These are phyloP conservation scores for Phytophthora parvispora DNA, from an alignment of 352 stramenopile species.

Conservation along the genomic window DNA sequence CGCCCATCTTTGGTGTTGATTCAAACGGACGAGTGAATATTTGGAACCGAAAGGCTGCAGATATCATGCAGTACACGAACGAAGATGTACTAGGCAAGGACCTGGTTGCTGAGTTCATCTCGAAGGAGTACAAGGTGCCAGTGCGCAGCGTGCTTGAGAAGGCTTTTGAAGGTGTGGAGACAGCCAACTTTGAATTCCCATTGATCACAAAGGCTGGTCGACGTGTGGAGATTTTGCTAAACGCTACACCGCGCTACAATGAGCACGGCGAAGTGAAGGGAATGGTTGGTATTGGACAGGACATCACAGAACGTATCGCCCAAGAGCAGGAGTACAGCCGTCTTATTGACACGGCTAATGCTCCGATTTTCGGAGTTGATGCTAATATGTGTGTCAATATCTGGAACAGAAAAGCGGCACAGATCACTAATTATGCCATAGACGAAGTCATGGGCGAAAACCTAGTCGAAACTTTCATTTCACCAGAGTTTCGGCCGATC, in stretches of 20 bases:
- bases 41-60: constrained; percentile 88
- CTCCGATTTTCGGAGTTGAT: constrained; percentile 76
- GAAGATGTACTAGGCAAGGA: constrained; percentile 85
- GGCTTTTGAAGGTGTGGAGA: constrained; percentile 49
- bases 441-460: constrained; percentile 89
- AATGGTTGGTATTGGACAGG: constrained; percentile 83
- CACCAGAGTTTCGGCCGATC: constrained; percentile 71
- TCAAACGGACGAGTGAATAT: constrained; percentile 73
- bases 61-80: constrained; percentile 87
- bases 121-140: constrained; percentile 46
- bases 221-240: constrained; percentile 66
- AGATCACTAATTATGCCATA: constrained; percentile 92
- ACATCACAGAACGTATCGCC: constrained; percentile 68
- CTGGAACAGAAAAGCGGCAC: constrained; percentile 90
- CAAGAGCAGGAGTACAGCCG: constrained; percentile 81
- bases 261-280: constrained; percentile 74
- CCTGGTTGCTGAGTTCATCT: constrained; percentile 84
- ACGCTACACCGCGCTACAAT: constrained; percentile 69
- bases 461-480: constrained; percentile 91
- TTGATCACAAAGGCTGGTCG: constrained; percentile 65
- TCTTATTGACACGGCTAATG: constrained; percentile 88
- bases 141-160: constrained; percentile 50
- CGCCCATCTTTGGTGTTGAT: constrained; percentile 78
- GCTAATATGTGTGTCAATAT: constrained; percentile 81
- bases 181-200: constrained; percentile 75